Percentiles rank a stretch among this genome's conserved stretches.
Conservation (phyloP, 805 yeast genomes). For the Wickerhamomyces kurtzmanii region DNA sequence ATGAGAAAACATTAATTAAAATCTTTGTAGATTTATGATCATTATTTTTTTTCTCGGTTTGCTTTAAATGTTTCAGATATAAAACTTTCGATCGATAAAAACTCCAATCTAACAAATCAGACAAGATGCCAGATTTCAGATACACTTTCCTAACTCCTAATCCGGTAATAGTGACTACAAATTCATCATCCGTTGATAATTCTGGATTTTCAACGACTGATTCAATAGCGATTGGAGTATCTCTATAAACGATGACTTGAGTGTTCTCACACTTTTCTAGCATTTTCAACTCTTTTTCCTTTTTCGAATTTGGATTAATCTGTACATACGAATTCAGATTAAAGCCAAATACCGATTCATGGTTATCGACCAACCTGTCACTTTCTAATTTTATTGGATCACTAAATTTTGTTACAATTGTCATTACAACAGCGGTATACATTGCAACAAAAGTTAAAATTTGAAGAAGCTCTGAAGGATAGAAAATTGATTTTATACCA, state of each 20-base stretch:
- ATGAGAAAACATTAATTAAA: constrained; percentile 37
- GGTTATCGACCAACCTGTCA: constrained; percentile 24
- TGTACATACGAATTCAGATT: constrained; percentile 39
- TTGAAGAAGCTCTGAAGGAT: constrained; percentile 21
- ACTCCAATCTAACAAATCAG: constrained; percentile 57
- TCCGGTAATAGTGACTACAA: constrained; percentile 44
- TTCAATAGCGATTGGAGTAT: constrained; percentile 60
- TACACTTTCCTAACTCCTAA: constrained; percentile 63
- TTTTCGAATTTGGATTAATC: constrained; percentile 13
- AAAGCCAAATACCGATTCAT: constrained; percentile 35
- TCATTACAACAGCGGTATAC: constrained; percentile 27
- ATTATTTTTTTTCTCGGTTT: constrained; percentile 21
- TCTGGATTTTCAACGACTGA: constrained; percentile 34
- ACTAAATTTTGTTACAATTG: constrained; percentile 30
- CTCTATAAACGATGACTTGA: constrained; percentile 50
- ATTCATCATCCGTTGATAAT: constrained; percentile 27
- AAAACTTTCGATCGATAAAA: constrained; percentile 33
- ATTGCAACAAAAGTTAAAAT: constrained; percentile 28
- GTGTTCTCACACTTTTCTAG: constrained; percentile 35
- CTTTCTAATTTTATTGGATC: constrained; percentile 35
- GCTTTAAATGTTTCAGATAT: too few relatives aligned
- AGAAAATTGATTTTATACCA: too few relatives aligned
- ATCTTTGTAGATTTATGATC: constrained; percentile 26
- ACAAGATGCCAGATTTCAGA: constrained; percentile 49
- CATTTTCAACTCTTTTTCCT: constrained; percentile 16